Evolutionary conservation across 192 early-diverging fungal genomes (phyloP).

Genomic region (Backusella morwellensis): DNA sequence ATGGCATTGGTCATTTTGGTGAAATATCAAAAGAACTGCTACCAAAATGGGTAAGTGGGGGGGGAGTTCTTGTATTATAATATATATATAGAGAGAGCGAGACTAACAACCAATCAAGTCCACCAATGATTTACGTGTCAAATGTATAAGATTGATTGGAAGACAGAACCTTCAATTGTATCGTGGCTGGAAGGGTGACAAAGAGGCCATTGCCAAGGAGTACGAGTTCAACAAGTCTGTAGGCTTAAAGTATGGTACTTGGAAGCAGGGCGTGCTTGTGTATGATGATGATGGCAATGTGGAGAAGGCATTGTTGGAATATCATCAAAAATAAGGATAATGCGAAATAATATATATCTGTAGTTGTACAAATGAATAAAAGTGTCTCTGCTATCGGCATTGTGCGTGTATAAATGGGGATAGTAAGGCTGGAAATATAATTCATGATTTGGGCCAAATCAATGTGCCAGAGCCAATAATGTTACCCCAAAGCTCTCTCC

Average conservation of each 20-base stretch:
- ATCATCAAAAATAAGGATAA: not conserved
- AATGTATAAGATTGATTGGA: constrained; percentile 80
- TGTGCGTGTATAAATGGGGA: no score
- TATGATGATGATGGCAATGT: constrained; percentile 84
- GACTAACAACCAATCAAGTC: constrained; percentile 25
- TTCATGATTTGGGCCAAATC: no score
- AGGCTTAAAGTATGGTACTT: constrained; percentile 68
- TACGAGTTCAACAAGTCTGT: constrained; percentile 82
- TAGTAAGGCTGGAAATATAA: no score
- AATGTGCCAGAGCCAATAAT: no score
- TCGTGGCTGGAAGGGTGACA: constrained; percentile 80
- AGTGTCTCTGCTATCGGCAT: no score
- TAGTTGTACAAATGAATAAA: no score
- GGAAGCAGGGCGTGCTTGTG: constrained; percentile 80
- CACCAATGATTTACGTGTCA: constrained; percentile 82
- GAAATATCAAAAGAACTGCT: constrained; percentile 78
- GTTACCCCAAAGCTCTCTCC: no score
- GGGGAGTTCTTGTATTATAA: not conserved
- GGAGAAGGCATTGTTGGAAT: constrained; percentile 47
- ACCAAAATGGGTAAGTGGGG: constrained; percentile 66
- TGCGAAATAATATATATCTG: not conserved
- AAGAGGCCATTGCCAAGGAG: constrained; percentile 63
- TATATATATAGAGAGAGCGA: not conserved
- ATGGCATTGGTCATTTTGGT: constrained; percentile 87
- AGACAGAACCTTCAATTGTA: constrained; percentile 86